phyloP scores from a whole-genome alignment of 495 filamentous ascomycete species.

The Evernia prunastri region DNA sequence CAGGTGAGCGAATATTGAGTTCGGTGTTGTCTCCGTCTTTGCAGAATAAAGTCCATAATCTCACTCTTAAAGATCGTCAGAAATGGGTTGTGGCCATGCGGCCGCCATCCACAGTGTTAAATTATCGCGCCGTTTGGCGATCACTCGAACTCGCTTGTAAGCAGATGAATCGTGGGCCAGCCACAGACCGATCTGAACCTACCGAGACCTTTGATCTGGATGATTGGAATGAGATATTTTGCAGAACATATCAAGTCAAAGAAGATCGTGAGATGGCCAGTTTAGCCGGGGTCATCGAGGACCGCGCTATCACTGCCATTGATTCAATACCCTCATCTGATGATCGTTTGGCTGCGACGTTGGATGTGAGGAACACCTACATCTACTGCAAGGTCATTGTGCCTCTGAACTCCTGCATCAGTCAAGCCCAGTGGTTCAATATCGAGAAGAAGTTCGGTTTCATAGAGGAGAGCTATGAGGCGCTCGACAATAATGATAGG shows the following conservation, averaged over 20 bases:
- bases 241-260: background rate
- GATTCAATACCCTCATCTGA: background rate
- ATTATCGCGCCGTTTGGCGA: background rate
- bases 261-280: background rate
- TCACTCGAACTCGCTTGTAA: background rate
- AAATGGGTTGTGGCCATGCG: too few relatives aligned
- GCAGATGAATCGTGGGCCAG: background rate
- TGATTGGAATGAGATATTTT: background rate
- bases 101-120: background rate
- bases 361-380: background rate
- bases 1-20: background rate
- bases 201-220: background rate
- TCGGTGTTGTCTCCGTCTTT: too few relatives aligned
- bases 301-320: background rate
- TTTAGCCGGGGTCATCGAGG: background rate
- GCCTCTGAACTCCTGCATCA: background rate
- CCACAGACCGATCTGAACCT: background rate
- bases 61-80: background rate
- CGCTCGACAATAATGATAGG: background rate
- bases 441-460: constrained; percentile 5
- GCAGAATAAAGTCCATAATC: background rate
- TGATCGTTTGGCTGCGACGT: background rate
- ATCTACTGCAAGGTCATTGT: background rate
- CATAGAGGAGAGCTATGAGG: background rate
- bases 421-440: background rate